These are phyloP conservation scores for Rhodotorula taiwanensis DNA, from an alignment of 768 basidiomycete species.

Conservation along the genomic window DNA sequence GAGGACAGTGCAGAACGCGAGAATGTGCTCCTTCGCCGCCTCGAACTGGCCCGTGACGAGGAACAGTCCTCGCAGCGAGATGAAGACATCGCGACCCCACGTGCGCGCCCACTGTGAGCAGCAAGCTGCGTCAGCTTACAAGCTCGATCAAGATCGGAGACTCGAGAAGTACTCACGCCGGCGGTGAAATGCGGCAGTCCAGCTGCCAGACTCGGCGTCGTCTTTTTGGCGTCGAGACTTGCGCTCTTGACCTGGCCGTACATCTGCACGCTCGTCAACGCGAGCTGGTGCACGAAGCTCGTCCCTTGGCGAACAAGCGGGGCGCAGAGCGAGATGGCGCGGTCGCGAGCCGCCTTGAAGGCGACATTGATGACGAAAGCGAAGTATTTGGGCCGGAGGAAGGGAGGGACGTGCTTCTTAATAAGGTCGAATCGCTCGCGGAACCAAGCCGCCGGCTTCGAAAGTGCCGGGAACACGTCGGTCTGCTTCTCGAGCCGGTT, in stretches of 20 bases:
- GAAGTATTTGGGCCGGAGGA: constrained; percentile 93
- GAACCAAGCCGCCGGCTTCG: constrained; percentile 71
- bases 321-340: constrained; percentile 77
- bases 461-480: constrained; percentile 61
- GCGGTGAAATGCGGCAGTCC: constrained; percentile 89
- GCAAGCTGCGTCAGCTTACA: background rate
- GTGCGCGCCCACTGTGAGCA: constrained; percentile 70
- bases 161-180: constrained; percentile 44
- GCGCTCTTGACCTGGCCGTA: constrained; percentile 83
- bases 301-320: constrained; percentile 80
- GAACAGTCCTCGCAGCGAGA: constrained; percentile 61
- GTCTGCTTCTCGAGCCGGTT: constrained; percentile 59
- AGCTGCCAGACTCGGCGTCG: constrained; percentile 79
- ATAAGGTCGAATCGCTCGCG: constrained; percentile 78
- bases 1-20: constrained; percentile 75
- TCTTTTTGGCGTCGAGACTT: constrained; percentile 60
- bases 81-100: constrained; percentile 70
- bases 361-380: constrained; percentile 82
- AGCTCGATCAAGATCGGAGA: background rate
- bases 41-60: constrained; percentile 83
- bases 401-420: constrained; percentile 65
- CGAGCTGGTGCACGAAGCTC: constrained; percentile 80
- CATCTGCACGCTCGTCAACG: constrained; percentile 64
- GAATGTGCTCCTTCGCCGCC: constrained; percentile 78
- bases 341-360: constrained; percentile 79